phyloP scores from a whole-genome alignment of 2,329 filamentous ascomycete genomes.

The Nemania sp. region DNA sequence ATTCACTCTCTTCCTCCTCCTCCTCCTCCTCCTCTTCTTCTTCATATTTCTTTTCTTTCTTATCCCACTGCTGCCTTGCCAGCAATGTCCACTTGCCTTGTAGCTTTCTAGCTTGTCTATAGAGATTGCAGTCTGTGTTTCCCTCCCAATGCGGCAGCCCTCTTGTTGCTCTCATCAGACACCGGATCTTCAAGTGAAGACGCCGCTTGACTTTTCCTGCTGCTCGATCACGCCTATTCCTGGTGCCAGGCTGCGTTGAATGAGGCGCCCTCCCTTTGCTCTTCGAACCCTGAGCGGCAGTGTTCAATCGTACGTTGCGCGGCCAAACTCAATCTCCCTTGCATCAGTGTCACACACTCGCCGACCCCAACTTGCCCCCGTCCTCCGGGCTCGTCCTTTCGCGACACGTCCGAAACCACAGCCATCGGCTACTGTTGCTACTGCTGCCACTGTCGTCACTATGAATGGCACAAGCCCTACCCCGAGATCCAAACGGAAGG shows the following conservation, averaged over 20 bases:
- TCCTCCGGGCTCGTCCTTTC: background rate
- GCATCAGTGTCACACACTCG: background rate
- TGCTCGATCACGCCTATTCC: background rate
- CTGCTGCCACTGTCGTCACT: conserved; percentile 23
- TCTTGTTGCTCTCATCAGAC: background rate
- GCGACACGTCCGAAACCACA: background rate
- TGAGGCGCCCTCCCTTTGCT: conserved; percentile 31
- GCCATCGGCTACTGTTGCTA: background rate
- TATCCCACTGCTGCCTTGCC: too few relatives aligned
- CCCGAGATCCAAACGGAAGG: conserved; percentile 58
- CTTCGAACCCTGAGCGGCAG: conserved; percentile 30
- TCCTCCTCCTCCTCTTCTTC: background rate
- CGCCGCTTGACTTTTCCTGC: conserved; percentile 20
- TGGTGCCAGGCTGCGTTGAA: conserved; percentile 31
- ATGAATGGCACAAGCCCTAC: conserved; percentile 52
- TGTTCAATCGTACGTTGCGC: conserved; percentile 19
- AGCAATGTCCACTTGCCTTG: background rate
- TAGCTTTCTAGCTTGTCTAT: background rate
- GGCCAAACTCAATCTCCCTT: conserved; percentile 8
- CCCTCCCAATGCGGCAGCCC: conserved; percentile 14
- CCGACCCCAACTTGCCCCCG: background rate
- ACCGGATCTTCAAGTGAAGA: conserved; percentile 16
- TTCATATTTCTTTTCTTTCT: too few relatives aligned
- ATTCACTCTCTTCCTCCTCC: background rate
- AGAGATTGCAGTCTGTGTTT: background rate